phyloP scores from a whole-genome alignment of 108 stramenopile species.

The Pseudonitzschia multiseries region DNA sequence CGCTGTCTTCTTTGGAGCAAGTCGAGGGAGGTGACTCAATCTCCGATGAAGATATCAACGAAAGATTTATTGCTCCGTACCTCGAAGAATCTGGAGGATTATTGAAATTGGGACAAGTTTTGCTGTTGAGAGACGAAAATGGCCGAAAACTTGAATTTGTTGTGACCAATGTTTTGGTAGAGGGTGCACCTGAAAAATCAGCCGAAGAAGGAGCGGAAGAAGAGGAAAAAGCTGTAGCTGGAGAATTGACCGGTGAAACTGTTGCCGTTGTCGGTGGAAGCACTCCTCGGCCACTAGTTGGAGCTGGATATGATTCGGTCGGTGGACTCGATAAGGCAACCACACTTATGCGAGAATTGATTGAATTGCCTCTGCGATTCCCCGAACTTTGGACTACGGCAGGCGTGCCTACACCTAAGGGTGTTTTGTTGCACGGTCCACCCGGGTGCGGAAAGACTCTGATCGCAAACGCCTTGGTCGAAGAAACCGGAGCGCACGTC shows the following conservation, averaged over 20 bases:
- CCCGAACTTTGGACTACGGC: conserved; percentile 94
- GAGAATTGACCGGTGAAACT: conserved; percentile 52
- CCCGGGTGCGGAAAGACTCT: conserved; percentile 98
- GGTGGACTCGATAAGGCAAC: conserved; percentile 93
- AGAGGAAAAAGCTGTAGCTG: conserved; percentile 56
- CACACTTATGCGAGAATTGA: conserved; percentile 88
- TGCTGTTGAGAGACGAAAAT: conserved; percentile 61
- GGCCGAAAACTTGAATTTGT: conserved; percentile 67
- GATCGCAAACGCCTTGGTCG: conserved; percentile 93
- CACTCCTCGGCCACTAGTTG: conserved; percentile 64
- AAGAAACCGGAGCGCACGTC: conserved; percentile 95
- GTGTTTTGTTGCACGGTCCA: conserved; percentile 96
- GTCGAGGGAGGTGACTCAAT: conserved; percentile 74
- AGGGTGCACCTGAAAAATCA: conserved; percentile 36
- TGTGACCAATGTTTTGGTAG: conserved; percentile 66
- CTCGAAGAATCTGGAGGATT: conserved; percentile 44
- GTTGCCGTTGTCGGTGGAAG: conserved; percentile 62
- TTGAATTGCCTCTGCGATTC: conserved; percentile 94
- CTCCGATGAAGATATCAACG: conserved; percentile 64
- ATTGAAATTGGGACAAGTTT: conserved; percentile 61
- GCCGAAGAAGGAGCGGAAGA: conserved; percentile 30
- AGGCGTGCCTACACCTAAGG: conserved; percentile 95
- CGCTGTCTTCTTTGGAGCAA: conserved; percentile 47
- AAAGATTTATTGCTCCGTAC: conserved; percentile 75
- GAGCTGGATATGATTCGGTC: conserved; percentile 94